phyloP scores from a whole-genome alignment of 345 rosid genomes.

The Linum tenue region DNA sequence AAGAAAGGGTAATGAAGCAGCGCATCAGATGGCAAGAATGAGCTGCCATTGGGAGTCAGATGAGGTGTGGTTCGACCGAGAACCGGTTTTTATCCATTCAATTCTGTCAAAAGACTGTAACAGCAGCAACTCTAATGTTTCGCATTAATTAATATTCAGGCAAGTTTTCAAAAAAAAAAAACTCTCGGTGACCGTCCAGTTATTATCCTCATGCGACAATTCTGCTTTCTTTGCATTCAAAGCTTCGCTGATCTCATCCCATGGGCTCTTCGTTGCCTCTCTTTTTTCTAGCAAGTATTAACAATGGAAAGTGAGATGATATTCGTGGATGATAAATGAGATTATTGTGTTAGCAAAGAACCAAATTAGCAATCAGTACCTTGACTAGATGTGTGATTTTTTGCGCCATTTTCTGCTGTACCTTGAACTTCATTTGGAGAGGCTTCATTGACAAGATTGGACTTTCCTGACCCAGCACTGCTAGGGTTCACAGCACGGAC shows the following conservation, averaged over 20 bases:
- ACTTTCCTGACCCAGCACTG: conserved; percentile 18
- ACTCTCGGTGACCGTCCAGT: conserved; percentile 36
- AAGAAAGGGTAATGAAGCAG: too few relatives aligned
- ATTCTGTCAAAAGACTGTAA: too few relatives aligned
- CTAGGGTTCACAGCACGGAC: conserved; percentile 44
- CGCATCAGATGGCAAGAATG: too few relatives aligned
- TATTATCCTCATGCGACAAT: conserved; percentile 40
- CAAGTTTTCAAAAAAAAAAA: too few relatives aligned
- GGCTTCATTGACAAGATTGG: conserved; percentile 15
- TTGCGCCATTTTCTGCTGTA: too few relatives aligned
- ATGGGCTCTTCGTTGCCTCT: conserved; percentile 29
- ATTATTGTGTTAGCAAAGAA: neutral
- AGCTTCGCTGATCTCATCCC: conserved; percentile 68
- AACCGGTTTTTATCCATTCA: too few relatives aligned
- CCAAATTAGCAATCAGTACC: conserved; percentile 21
- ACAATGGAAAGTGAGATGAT: neutral
- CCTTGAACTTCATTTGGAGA: too few relatives aligned
- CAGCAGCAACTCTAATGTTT: too few relatives aligned
- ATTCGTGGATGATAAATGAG: neutral
- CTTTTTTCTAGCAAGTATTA: conserved; percentile 32
- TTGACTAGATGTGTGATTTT: too few relatives aligned
- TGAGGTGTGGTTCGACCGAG: too few relatives aligned
- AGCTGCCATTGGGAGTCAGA: too few relatives aligned
- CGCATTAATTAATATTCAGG: too few relatives aligned
- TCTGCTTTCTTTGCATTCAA: conserved; percentile 57